Conservation (phyloP, 202 grass and related monocot species). For the Hordeum pubiflorum region DNA sequence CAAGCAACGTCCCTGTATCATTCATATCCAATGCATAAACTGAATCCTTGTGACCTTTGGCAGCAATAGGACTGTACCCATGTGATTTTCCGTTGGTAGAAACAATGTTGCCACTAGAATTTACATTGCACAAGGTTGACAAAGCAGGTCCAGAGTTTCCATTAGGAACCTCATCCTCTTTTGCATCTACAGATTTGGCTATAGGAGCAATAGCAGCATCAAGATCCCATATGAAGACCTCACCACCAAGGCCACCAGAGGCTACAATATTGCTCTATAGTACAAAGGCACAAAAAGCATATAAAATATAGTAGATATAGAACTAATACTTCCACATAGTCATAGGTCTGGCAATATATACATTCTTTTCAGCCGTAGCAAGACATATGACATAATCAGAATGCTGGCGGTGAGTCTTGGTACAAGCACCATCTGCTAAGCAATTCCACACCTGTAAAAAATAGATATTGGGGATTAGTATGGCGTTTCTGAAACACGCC, state of each 20-base stretch:
- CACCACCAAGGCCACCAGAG: constrained; percentile 88
- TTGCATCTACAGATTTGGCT: constrained; percentile 59
- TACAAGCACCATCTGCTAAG: constrained; percentile 74
- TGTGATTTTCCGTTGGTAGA: constrained; percentile 51
- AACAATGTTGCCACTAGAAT: constrained; percentile 52
- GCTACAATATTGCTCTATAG: constrained; percentile 87
- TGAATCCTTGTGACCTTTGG: constrained; percentile 95
- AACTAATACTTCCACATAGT: constrained; percentile 12
- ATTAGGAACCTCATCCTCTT: constrained; percentile 69
- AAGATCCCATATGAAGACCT: constrained; percentile 98
- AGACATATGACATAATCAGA: constrained; percentile 97
- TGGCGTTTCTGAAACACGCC: not conserved
- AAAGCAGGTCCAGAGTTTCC: constrained; percentile 57
- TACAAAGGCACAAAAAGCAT: constrained; percentile 22
- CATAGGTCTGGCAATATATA: constrained; percentile 43
- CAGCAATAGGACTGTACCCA: constrained; percentile 71
- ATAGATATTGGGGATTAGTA: not conserved
- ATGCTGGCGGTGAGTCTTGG: constrained; percentile 79
- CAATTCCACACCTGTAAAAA: constrained; percentile 79
- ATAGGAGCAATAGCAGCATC: constrained; percentile 71
- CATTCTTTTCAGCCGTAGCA: constrained; percentile 79
- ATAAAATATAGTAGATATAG: constrained; percentile 20
- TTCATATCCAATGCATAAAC: constrained; percentile 98
- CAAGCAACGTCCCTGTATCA: constrained; percentile 70
- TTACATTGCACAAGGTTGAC: constrained; percentile 53